Conservation (phyloP, 176 grass and related monocot species). For the Sorghum bicolor region DNA sequence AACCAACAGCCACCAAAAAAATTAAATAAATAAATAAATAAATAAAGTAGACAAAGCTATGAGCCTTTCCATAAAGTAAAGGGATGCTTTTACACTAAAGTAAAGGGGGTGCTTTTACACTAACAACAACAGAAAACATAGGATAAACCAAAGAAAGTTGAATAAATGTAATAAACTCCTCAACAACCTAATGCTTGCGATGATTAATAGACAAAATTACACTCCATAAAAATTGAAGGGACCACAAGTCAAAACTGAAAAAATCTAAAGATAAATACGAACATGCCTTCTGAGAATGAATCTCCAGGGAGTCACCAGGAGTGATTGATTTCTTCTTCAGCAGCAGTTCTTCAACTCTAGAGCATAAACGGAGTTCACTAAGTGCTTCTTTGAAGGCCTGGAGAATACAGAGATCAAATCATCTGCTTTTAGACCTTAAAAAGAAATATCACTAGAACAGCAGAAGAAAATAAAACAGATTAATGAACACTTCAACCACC, state of each 20-base stretch:
- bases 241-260: background rate
- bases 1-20: too few relatives aligned
- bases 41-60: too few relatives aligned
- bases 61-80: background rate
- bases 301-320: constrained; percentile 72
- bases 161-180: background rate
- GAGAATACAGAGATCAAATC: background rate
- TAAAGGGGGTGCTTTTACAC: background rate
- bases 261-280: constrained; percentile 15
- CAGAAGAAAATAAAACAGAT: constrained; percentile 14
- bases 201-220: background rate
- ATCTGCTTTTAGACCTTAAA: constrained; percentile 4
- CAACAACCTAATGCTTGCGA: background rate
- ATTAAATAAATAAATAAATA: too few relatives aligned
- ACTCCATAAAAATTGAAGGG: constrained; percentile 1
- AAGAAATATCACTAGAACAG: constrained; percentile 5
- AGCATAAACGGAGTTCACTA: constrained; percentile 71
- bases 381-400: constrained; percentile 90
- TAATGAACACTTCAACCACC: background rate
- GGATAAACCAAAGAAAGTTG: background rate
- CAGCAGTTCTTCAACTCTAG: constrained; percentile 79
- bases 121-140: background rate
- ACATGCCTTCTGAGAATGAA: constrained; percentile 88
- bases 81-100: background rate
- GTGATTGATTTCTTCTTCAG: constrained; percentile 82